Evolutionary conservation across 1,139 yeast species (phyloP).

Genomic region (Kurtzmaniella quercitrusa): DNA sequence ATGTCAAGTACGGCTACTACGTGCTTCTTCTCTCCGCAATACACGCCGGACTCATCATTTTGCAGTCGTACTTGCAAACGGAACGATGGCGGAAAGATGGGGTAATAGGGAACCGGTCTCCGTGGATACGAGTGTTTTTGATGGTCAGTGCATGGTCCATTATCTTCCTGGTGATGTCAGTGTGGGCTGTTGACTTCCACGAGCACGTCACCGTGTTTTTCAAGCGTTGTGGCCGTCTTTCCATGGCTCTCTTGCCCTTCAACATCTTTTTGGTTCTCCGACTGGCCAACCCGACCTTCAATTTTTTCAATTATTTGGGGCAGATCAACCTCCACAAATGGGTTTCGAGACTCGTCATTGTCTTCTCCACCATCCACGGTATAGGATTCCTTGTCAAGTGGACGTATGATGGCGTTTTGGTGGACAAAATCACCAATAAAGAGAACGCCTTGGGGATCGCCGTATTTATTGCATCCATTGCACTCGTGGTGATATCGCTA

Average conservation of each 20-base stretch:
- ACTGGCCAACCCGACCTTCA: slow-evolving; percentile 48
- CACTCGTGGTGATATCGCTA: slow-evolving; percentile 53
- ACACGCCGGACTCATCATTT: slow-evolving; percentile 15
- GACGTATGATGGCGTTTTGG: slow-evolving; percentile 15
- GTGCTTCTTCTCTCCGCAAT: slow-evolving; percentile 31
- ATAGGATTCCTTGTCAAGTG: slow-evolving; percentile 50
- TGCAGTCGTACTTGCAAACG: slow-evolving; percentile 1
- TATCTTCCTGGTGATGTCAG: slow-evolving; percentile 17
- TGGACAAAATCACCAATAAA: slow-evolving; percentile 35
- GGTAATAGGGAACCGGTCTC: background rate
- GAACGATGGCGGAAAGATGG: slow-evolving; percentile 4
- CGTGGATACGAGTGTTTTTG: slow-evolving; percentile 1
- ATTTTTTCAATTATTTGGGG: slow-evolving; percentile 52
- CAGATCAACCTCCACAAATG: slow-evolving; percentile 69
- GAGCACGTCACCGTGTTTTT: slow-evolving; percentile 20
- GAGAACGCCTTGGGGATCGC: slow-evolving; percentile 63
- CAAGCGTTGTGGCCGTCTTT: slow-evolving; percentile 53
- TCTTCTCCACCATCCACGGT: slow-evolving; percentile 53
- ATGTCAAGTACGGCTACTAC: slow-evolving; percentile 48
- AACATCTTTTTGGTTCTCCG: slow-evolving; percentile 56
- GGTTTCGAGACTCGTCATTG: slow-evolving; percentile 64
- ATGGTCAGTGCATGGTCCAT: slow-evolving; percentile 24
- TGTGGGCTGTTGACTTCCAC: slow-evolving; percentile 18
- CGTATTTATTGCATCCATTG: slow-evolving; percentile 37
- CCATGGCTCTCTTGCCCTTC: slow-evolving; percentile 64